Evolutionary conservation across 352 stramenopile genomes (phyloP), one percentile per base, ranked within the genome.

Genomic region (Pythium utonaiense): DNA sequence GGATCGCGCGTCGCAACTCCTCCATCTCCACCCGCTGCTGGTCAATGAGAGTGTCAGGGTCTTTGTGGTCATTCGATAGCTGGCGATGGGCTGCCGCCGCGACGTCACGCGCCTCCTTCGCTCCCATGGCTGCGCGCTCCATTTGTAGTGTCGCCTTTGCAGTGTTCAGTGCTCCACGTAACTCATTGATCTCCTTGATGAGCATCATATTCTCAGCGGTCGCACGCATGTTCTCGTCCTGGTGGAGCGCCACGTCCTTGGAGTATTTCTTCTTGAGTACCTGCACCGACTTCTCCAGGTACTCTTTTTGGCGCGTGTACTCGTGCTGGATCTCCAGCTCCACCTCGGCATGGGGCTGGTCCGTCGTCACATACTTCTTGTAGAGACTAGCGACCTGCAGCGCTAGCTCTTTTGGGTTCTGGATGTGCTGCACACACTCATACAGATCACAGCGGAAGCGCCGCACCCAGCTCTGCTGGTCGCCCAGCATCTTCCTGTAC

Each of bases 161-260:
- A 16, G 68, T 66, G 56, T 78, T 73, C 34, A 98, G 75, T 19
- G 86, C 72, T 3, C 73, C 74, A 14, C 93, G 87, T 31, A 98
- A 78, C 53, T 93, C 76, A 62, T 98, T 98, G 56, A 98, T 96
- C 73, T 98, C 93, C 22, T 86, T 84, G 31, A 96, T 97, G 17
- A 98, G 83, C 56, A 89, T 67, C 64, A 96, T 89, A 42, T 95
- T 96, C 64, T 98, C 91, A 2, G 81, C 77, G 7, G 76, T 89
- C 21, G 80, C 79, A 6, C 70, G 68, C 53, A 89, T 71, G 22
- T 86, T 86, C 17, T 86, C 78, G 5, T 71, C 66, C 58, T 91
- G 77, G 33, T 94, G 83, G 31, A 75, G 58, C 33, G 78, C 69
- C 0, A 66, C 73, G 53, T 98, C 90, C 28, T 88, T 87, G 14